Evolutionary conservation across 164 flowering plant species (phyloP), one percentile per base, ranked within the genome.

Genomic region (Cinnamomum chago): DNA sequence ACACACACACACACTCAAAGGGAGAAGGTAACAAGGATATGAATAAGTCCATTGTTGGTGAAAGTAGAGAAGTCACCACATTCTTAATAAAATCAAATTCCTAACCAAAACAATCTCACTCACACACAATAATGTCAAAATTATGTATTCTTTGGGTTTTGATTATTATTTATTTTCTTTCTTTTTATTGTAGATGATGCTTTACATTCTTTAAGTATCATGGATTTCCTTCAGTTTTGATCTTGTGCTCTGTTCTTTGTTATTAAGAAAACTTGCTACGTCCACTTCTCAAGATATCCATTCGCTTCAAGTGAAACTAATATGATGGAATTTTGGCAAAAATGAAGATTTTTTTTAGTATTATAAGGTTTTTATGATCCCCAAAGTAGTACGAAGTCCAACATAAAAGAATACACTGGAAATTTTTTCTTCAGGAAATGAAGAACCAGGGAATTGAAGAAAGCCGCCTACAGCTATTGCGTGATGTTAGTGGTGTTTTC

Each of bases 401-500:
- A 62, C 5, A 13, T 27, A 14, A 50, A 27, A 14, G 3, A 58
- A 6, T 30, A 65, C 35, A 25, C 24, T 55, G 50, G 28, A 58
- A n/a, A 28, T 18, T 50, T 71, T 55, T 74, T 67, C 60, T 27
- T 70, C 81, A 87, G 90, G 92, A 86, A 81, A 87, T 89, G 92
- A 87, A 83, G 78, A 79, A 25, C 28, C 83, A 87, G 71, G 92
- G 89, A 50, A 76, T 84, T 70, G 83, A 81, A 50, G 90, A 84
- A 70, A 76, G 51, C 20, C 83, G 87, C 25, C 87, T 89, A 20
- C 92, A 89, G 72, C 80, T 89, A 62, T 67, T 89, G 24, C 77
- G 82, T 65, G 85, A 87, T 81, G 87, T 87, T 51, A 87, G 92
- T 75, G 92, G 92, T 72, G 85, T 86, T 52, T 87, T 87, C 77